Evolutionary conservation across 495 filamentous ascomycete species (phyloP).

Genomic region (Stereocaulon alpinum): DNA sequence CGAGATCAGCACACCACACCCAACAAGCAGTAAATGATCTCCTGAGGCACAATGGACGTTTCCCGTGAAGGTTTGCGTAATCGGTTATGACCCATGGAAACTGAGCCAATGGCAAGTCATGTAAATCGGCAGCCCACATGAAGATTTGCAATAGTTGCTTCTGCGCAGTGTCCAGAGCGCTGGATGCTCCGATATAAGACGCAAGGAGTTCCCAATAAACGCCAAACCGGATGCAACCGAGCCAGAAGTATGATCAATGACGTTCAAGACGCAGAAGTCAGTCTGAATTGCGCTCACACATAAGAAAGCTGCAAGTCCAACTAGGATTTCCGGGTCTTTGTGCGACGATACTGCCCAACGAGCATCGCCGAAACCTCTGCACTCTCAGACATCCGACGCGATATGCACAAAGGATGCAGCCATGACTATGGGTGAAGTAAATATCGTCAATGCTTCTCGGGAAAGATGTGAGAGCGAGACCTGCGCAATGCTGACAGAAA

Average conservation of each 20-base stretch:
- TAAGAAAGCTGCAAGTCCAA: neutral
- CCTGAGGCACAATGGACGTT: neutral
- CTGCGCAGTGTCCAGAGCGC: neutral
- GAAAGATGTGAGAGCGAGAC: neutral
- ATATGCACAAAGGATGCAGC: conserved; percentile 3
- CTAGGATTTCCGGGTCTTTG: neutral
- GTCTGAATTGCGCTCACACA: neutral
- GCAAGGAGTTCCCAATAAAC: conserved; percentile 1
- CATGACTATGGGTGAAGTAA: neutral
- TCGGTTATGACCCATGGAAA: neutral
- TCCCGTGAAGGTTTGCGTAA: neutral
- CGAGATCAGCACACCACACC: neutral
- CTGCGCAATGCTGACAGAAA: conserved; percentile 11
- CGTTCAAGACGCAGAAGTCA: neutral
- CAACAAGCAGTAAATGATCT: neutral
- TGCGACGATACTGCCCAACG: neutral
- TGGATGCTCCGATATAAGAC: neutral
- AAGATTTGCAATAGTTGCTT: neutral
- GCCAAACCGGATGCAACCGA: neutral
- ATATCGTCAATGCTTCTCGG: conserved; percentile 5
- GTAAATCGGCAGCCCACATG: neutral
- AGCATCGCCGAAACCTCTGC: neutral
- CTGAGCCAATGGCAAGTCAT: neutral
- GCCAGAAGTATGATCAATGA: neutral
- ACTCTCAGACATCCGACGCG: neutral